Conservation (phyloP, 176 grass and related monocot species). For the Hordeum marinum region DNA sequence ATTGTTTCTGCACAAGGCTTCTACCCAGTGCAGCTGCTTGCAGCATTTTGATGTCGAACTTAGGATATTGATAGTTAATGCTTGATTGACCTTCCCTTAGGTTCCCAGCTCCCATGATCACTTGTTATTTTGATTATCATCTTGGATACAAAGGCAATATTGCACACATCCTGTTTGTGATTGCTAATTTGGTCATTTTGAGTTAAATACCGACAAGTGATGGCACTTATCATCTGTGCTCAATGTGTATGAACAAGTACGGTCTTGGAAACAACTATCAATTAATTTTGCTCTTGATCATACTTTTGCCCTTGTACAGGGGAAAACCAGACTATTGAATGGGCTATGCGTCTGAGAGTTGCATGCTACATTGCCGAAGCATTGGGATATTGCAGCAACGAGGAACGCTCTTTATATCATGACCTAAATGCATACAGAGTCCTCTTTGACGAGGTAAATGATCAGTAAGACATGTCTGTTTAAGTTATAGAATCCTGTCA, state of each 20-base stretch:
- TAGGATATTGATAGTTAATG: slow-evolving; percentile 1
- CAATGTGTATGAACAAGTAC: neutral
- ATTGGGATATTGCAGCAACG: slow-evolving; percentile 72
- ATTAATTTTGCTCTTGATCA: slow-evolving; percentile 8
- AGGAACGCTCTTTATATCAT: slow-evolving; percentile 78
- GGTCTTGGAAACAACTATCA: neutral
- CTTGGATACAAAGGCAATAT: too few relatives aligned
- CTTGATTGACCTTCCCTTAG: too few relatives aligned
- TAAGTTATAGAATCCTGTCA: neutral
- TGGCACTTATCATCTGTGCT: neutral
- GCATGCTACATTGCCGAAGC: slow-evolving; percentile 85
- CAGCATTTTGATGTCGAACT: neutral
- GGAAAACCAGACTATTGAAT: slow-evolving; percentile 91
- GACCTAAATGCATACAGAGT: slow-evolving; percentile 96
- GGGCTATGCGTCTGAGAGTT: slow-evolving; percentile 95
- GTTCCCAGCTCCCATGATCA: too few relatives aligned
- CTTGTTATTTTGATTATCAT: too few relatives aligned
- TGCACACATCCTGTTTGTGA: neutral
- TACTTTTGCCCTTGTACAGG: slow-evolving; percentile 50
- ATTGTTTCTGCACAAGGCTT: too few relatives aligned
- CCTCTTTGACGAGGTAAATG: slow-evolving; percentile 90
- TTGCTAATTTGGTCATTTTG: neutral
- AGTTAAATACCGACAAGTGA: neutral
- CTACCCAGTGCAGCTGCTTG: neutral
- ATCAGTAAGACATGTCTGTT: neutral